Percentiles rank a stretch among this genome's conserved stretches.
These are phyloP conservation scores for Beauveria medogensis DNA, from an alignment of 2,329 filamentous ascomycete species.

Conservation along the genomic window DNA sequence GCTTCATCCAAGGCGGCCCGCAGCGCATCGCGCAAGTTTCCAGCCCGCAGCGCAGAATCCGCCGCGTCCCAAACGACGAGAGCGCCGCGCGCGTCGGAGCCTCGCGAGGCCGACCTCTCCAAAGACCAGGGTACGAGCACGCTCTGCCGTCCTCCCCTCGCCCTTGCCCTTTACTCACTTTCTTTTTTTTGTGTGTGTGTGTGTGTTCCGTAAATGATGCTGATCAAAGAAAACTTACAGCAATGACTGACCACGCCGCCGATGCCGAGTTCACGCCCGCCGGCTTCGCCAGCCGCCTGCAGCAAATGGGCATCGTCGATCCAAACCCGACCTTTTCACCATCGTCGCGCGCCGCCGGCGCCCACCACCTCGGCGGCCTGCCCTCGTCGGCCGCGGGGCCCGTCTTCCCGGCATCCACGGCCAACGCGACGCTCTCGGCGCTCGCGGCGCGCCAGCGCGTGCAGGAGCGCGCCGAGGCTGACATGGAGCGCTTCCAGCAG, in stretches of 20 bases:
- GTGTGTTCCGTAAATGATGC: too few species aligned
- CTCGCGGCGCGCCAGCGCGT: slow-evolving; percentile 40
- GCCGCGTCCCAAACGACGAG: slow-evolving; percentile 14
- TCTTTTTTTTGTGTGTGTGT: too few species aligned
- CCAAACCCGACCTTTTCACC: slow-evolving; percentile 46
- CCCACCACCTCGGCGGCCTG: slow-evolving; percentile 11
- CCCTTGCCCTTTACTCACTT: too few species aligned
- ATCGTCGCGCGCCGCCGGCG: slow-evolving; percentile 35
- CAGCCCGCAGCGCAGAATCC: slow-evolving; percentile 26
- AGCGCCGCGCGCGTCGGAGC: background rate
- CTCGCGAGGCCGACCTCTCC: slow-evolving; percentile 11
- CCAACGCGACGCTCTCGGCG: slow-evolving; percentile 40
- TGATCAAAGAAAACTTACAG: too few species aligned
- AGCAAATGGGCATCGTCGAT: slow-evolving; percentile 46
- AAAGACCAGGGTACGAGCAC: slow-evolving; percentile 11
- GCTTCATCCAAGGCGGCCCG: slow-evolving; percentile 37
- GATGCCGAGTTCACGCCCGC: slow-evolving; percentile 34
- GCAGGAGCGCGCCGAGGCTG: slow-evolving; percentile 34
- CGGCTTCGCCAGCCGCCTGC: slow-evolving; percentile 44
- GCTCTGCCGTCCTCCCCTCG: background rate
- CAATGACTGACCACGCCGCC: slow-evolving; percentile 29
- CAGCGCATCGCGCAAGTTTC: slow-evolving; percentile 36
- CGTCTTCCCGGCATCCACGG: slow-evolving; percentile 20
- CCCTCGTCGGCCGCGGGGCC: slow-evolving; percentile 18
- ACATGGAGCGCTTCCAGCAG: slow-evolving; percentile 34